Base-by-base conservation (phyloP, 768 basidiomycete species). In the Mycena metata region DNA sequence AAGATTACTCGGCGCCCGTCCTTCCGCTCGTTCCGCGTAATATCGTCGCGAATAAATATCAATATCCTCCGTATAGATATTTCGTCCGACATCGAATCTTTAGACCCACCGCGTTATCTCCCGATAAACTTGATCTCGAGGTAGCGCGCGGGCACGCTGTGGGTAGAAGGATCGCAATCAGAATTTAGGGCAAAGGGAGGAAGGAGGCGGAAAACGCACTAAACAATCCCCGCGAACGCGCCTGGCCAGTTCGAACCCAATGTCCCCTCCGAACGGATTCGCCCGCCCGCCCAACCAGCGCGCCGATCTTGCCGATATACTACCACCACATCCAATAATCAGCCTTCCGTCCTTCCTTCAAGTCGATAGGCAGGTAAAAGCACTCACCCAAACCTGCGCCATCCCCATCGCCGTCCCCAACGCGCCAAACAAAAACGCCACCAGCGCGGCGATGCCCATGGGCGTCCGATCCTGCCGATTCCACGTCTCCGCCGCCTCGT, bases 361-460 rank as follows among this genome's bases (percentile, higher is more conserved):
- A 42, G 2, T 26, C 5, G 19, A 42, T 7, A 50, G 60, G 16
- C 16, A 39, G 7, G 57, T 30, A n/a, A 3, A 9, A 19, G 11
- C 43, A 49, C 59, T 16, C 41, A 62, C 61, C 61, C 79, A 80
- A 47, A 71, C 57, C 68, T 77, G 75, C 10, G 77, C 67, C 81
- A 80, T 82, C 12, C 81, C 81, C 39, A 82, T 58, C 13, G 79
- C 80, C 23, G 81, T 79, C 15, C 83, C 82, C n/a, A 76, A 75
- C 50, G 79, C 78, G 42, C 83, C 84, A 43, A 76, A 69, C 35
- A 79, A 61, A 36, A 78, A 70, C 21, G 82, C 79, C 8, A 69
- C 51, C 12, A 80, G 66, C 11, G 82, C 82, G 2, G 82, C 84
- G 41, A 79, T 59, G 10, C 83, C 83, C 16, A 81, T 41, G 3